Conservation (phyloP, 208 protist genomes). For the Blastocrithidia nonstop region DNA sequence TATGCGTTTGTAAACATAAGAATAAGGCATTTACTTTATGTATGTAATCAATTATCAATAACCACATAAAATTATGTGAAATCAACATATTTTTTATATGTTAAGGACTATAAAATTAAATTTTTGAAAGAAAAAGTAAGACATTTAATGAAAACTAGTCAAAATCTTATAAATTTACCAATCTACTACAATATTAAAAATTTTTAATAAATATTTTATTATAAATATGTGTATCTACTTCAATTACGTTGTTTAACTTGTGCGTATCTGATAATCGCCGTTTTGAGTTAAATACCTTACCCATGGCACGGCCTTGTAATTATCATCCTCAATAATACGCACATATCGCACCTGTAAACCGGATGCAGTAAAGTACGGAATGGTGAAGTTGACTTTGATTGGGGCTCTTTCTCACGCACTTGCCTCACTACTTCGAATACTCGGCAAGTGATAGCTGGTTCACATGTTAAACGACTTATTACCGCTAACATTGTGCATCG, state of each 20-base stretch:
- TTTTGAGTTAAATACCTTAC: slow-evolving; percentile 97
- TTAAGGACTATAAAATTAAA: too few species aligned
- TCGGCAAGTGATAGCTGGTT: slow-evolving; percentile 93
- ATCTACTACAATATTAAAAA: too few species aligned
- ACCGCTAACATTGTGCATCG: slow-evolving; percentile 94
- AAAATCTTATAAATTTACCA: too few species aligned
- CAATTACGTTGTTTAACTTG: slow-evolving; percentile 18
- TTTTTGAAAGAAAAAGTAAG: too few species aligned
- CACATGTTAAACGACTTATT: slow-evolving; percentile 87
- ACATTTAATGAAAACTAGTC: too few species aligned
- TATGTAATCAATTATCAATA: too few species aligned
- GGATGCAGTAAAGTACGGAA: slow-evolving; percentile 97
- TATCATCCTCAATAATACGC: slow-evolving; percentile 95
- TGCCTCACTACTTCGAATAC: slow-evolving; percentile 70
- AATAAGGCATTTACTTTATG: too few species aligned
- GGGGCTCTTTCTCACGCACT: slow-evolving; percentile 71
- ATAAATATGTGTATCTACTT: too few species aligned
- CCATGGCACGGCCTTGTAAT: slow-evolving; percentile 96
- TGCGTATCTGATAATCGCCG: slow-evolving; percentile 93
- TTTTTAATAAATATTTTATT: too few species aligned
- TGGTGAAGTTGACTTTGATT: slow-evolving; percentile 96
- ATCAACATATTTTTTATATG: too few species aligned
- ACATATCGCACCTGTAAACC: slow-evolving; percentile 98
- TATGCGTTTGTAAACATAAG: too few species aligned
- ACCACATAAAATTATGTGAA: too few species aligned